Conservation (phyloP, 2,329 filamentous ascomycete genomes). For the Aspergillus phoenicis region DNA sequence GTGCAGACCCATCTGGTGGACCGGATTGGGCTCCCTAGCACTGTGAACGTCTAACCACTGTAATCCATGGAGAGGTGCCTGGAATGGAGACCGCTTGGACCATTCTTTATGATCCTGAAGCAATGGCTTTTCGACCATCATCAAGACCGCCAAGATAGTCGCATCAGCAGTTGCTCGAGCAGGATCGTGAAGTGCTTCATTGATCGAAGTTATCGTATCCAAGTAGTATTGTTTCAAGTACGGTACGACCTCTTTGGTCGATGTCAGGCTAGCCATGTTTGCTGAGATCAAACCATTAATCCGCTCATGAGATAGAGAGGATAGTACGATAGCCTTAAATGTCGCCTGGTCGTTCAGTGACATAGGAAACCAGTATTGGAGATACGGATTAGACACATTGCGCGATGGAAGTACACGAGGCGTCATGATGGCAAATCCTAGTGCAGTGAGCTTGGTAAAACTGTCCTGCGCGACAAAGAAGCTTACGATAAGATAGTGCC, state of each 20-base stretch:
- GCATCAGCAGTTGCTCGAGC: neutral
- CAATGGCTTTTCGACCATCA: neutral
- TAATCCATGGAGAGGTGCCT: neutral
- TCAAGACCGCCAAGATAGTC: constrained; percentile 7
- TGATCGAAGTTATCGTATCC: neutral
- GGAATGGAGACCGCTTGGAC: neutral
- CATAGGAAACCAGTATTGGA: constrained; percentile 4
- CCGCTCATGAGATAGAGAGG: neutral
- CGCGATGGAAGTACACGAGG: constrained; percentile 8
- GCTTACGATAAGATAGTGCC: too few species aligned
- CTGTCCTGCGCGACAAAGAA: too few species aligned
- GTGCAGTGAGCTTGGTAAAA: too few species aligned
- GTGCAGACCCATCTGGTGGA: constrained; percentile 6
- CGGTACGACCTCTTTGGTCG: neutral
- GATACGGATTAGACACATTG: constrained; percentile 4
- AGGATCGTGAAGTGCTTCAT: neutral
- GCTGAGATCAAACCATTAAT: neutral
- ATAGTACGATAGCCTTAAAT: constrained; percentile 1
- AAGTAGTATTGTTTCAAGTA: neutral
- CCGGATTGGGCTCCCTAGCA: neutral
- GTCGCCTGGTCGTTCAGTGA: neutral
- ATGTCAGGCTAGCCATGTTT: too few species aligned
- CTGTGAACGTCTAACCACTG: constrained; percentile 11
- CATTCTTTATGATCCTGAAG: neutral
- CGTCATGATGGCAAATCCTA: constrained; percentile 8